These are phyloP conservation scores for Fallopia convolvulus DNA, from an alignment of 148 eudicot species.

Conservation along the genomic window DNA sequence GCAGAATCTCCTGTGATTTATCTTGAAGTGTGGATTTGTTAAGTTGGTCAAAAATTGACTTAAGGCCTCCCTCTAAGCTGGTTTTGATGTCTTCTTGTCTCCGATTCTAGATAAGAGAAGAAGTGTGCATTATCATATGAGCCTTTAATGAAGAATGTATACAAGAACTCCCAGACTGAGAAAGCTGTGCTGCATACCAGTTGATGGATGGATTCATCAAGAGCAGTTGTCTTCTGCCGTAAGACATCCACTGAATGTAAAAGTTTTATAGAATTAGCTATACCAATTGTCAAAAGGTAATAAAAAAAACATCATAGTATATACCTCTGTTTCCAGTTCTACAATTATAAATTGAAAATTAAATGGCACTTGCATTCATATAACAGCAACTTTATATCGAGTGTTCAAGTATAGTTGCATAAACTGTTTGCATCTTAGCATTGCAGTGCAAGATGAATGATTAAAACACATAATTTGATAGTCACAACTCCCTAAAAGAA, in stretches of 20 bases:
- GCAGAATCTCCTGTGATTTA: conserved; percentile 37
- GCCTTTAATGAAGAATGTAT: neutral
- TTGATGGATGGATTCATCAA: conserved; percentile 54
- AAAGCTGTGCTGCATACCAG: conserved; percentile 37
- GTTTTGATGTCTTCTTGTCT: conserved; percentile 68
- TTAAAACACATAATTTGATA: neutral
- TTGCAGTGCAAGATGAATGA: neutral
- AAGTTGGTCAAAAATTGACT: conserved; percentile 45
- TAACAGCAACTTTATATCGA: neutral
- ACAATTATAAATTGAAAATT: neutral
- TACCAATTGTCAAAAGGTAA: neutral
- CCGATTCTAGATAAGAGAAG: conserved; percentile 38
- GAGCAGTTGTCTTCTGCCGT: conserved; percentile 63
- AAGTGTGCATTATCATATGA: neutral
- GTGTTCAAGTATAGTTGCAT: neutral
- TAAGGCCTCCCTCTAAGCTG: conserved; percentile 37
- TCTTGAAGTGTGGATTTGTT: conserved; percentile 35
- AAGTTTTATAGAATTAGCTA: neutral
- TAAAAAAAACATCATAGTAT: neutral
- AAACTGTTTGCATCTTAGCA: neutral
- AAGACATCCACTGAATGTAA: conserved; percentile 56
- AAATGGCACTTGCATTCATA: neutral
- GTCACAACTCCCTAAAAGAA: neutral
- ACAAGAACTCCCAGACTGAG: conserved; percentile 10
- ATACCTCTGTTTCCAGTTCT: neutral